Base-by-base conservation (phyloP, 179 eudicot species). In the Beta lomatogona region DNA sequence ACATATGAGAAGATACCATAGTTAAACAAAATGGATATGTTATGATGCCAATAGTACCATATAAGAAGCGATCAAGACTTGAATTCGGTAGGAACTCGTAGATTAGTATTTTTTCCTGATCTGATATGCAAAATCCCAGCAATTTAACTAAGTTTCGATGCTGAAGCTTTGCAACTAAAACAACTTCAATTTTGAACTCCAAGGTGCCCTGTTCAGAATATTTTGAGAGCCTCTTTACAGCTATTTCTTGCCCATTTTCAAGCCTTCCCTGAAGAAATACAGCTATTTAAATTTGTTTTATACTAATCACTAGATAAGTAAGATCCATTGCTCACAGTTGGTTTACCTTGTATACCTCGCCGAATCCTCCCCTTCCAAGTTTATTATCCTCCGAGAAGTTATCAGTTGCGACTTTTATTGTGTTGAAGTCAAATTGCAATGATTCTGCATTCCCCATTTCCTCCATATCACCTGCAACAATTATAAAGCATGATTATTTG, bases 21-120 rank as follows among this genome's bases (percentile, higher is more conserved):
- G n/a, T n/a, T n/a, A n/a, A n/a, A n/a, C n/a, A n/a, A 18, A 6
- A n/a, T n/a, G n/a, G n/a, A n/a, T n/a, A n/a, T n/a, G n/a, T n/a
- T 25, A 25, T 25, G 1, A 25, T 0, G 1, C 28, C 1, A 25
- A 1, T 25, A 25, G 28, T 25, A 25, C 28, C 28, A 68, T 41
- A 68, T 41, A 68, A 41, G 52, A 68, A 44, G 52, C 22, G 72
- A 41, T 68, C 72, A 44, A 68, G 72, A 68, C 72, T 68, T 44
- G 50, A 68, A 36, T 68, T 68, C 16, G 72, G 50, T 3, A 68
- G 3, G 22, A 68, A 41, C 52, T 68, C 66, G 8, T 61, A 68
- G 21, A 68, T 16, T 7, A 68, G 50, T 41, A 68, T 68, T 52
- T 41, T 68, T 68, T 68, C 72, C 4, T 41, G 0, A 16, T 3